Percentiles rank a stretch among this genome's conserved stretches.
phyloP scores from a whole-genome alignment of 1,139 yeast species.

The Nakaseomyces kungkrabaensis region DNA sequence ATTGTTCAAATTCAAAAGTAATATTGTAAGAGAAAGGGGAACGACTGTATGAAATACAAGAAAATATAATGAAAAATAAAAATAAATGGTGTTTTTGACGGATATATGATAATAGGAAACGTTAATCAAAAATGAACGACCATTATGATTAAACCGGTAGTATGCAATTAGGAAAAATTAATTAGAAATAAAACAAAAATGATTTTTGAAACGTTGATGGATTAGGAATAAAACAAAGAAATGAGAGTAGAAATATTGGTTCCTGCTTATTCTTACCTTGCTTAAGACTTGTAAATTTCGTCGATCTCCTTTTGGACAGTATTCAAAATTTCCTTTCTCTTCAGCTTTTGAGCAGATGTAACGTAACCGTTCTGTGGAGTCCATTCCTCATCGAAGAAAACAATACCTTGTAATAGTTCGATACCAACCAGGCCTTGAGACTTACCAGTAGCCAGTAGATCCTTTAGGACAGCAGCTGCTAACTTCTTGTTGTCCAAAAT shows the following conservation, averaged over 20 bases:
- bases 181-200: background rate
- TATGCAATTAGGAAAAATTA: background rate
- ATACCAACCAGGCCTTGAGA: slow-evolving; percentile 75
- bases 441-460: slow-evolving; percentile 66
- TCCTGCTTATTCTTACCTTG: too few relatives aligned
- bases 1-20: background rate
- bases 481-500: slow-evolving; percentile 52
- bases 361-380: slow-evolving; percentile 93
- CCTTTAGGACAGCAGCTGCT: slow-evolving; percentile 43
- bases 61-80: background rate
- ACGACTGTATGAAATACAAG: background rate
- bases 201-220: background rate
- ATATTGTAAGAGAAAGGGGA: background rate
- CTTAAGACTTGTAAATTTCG: slow-evolving; percentile 34
- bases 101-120: background rate
- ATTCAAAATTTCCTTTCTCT: slow-evolving; percentile 80
- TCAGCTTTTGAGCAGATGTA: slow-evolving; percentile 92
- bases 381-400: slow-evolving; percentile 86
- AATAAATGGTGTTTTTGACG: background rate
- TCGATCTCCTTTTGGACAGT: slow-evolving; percentile 47
- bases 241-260: background rate
- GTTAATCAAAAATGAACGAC: background rate
- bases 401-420: slow-evolving; percentile 73
- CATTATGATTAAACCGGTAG: background rate
- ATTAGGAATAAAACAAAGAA: background rate